A percentile compares a stretch with the other conserved stretches of the same genome.
phyloP scores from a whole-genome alignment of 2,329 filamentous ascomycete species.

The Cyphellophora attinorum region DNA sequence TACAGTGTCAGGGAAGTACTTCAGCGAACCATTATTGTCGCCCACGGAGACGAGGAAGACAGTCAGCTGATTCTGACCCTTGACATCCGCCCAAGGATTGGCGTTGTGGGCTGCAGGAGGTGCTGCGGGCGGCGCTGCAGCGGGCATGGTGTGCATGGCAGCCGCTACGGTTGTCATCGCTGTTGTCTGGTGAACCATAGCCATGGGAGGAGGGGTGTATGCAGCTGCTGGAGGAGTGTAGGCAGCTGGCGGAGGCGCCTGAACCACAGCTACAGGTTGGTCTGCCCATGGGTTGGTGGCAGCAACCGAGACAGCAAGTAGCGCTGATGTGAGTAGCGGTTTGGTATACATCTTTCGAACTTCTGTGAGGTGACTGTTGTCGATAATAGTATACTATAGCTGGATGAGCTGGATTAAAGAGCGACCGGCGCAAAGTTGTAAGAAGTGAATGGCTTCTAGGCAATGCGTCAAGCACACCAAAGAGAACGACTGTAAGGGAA shows the following conservation, averaged over 20 bases:
- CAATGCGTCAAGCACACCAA: not conserved
- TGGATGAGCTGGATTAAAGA: not conserved
- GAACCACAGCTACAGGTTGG: no score
- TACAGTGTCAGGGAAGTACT: conserved; percentile 58
- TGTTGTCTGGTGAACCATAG: not conserved
- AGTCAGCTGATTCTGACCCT: not conserved
- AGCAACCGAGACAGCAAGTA: not conserved
- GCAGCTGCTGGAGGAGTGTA: not conserved
- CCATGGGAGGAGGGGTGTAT: not conserved
- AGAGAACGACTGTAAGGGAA: conserved; percentile 1
- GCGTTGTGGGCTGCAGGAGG: not conserved
- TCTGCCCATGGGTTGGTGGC: not conserved
- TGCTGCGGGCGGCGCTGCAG: not conserved
- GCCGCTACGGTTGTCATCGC: not conserved
- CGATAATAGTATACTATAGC: not conserved
- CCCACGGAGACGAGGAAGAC: conserved; percentile 59
- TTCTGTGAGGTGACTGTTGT: no score
- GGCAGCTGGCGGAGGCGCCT: not conserved
- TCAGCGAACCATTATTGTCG: conserved; percentile 43
- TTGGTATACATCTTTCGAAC: conserved; percentile 1
- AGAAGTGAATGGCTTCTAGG: not conserved
- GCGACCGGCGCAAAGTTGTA: not conserved
- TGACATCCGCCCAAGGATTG: no score
- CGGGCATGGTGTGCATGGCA: not conserved
- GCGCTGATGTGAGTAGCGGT: not conserved